Evolutionary conservation across 2,329 filamentous ascomycete species (phyloP).

Genomic region (Berkeleyomyces basicola): DNA sequence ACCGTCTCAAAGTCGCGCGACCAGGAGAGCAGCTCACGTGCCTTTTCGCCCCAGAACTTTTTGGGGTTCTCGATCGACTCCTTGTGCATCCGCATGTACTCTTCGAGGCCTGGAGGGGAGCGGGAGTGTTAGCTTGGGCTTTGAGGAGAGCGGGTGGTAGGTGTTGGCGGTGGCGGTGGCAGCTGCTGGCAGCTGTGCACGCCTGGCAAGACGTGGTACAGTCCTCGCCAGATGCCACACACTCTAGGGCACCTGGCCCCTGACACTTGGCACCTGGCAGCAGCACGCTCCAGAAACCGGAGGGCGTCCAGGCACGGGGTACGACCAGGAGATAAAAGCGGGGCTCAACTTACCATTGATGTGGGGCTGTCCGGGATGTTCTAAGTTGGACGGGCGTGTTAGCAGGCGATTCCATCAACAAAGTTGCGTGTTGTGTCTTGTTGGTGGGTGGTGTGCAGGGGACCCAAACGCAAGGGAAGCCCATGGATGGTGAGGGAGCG

Average conservation of each 20-base stretch:
- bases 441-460: background rate
- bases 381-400: slow-evolving; percentile 23
- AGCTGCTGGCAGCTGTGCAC: background rate
- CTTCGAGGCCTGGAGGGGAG: slow-evolving; percentile 36
- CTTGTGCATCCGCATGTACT: slow-evolving; percentile 52
- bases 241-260: background rate
- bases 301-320: background rate
- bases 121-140: background rate
- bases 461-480: too few relatives aligned
- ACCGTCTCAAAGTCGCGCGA: slow-evolving; percentile 85
- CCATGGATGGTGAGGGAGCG: background rate
- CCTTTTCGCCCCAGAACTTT: slow-evolving; percentile 76
- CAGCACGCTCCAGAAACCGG: background rate
- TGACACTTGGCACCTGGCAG: background rate
- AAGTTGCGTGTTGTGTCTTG: background rate
- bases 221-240: background rate
- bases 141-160: background rate
- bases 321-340: slow-evolving; percentile 15
- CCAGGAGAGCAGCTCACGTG: slow-evolving; percentile 82
- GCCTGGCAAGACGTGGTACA: background rate
- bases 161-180: background rate
- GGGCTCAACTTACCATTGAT: slow-evolving; percentile 35
- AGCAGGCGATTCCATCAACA: slow-evolving; percentile 19
- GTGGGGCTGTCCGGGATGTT: slow-evolving; percentile 55
- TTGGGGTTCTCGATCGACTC: slow-evolving; percentile 82